Evolutionary conservation across 2,329 filamentous ascomycete species (phyloP), one percentile per base, ranked within the genome.

Genomic region (Xylaria sp.): DNA sequence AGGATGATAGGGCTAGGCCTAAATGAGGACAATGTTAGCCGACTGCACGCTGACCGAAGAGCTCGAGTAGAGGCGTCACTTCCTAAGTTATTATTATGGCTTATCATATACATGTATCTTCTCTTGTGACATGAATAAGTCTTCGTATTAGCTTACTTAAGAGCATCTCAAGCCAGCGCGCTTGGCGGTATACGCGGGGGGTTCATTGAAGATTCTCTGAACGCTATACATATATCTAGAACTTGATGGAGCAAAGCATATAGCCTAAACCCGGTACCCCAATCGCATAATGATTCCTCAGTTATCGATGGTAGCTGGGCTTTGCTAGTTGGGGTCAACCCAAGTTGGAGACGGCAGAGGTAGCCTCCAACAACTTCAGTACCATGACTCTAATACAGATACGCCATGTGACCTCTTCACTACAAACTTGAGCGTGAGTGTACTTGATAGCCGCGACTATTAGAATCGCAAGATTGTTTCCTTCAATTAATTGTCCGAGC

Each of bases 181-280:
- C 12, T 13, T 8, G 10, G 34, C 5, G 20, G 6, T 12, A 28
- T 20, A 23, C 2, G n/a, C 8, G 3, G 10, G 3, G 23, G 31
- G 2, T 6, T 15, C 31, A 62, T 23, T 34, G 2, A 55, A 12
- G 25, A n/a, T 10, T 28, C 12, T 50, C 10, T 1, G 13, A 28
- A 23, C 3, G 9, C 15, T 15, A 37, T 25, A 3, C 20, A 46
- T 25, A 3, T 20, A 46, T 37, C n/a, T 18, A 20, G 10, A 7
- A 37, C 13, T 20, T 34, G 6, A 31, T 48, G 51, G 37, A 25
- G 55, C 8, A 50, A 44, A 48, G n/a, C 2, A 69, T 69, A 68
- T 62, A 69, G 66, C 66, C 66, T 69, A 69, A 69, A 69, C 62
- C 56, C 41, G 13, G 28, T 44, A 20, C 25, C 28, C 23, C 44